Base-by-base conservation (phyloP, 2,329 filamentous ascomycete species). In the Dactylonectria macrodidyma region DNA sequence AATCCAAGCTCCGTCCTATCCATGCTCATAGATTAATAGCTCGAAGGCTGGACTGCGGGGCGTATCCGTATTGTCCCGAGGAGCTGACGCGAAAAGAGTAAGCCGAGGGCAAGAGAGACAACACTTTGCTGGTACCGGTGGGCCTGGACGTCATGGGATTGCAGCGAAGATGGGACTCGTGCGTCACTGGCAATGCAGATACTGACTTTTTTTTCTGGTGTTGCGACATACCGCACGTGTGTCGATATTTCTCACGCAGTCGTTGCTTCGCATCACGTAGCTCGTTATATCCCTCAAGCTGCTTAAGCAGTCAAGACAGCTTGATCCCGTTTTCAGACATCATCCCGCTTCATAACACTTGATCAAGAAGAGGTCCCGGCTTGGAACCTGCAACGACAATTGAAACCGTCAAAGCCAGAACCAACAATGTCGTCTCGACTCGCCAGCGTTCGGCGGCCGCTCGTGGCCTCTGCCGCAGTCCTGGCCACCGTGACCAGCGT, bases 371-470 rank as follows among this genome's bases (percentile, higher is more conserved):
- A n/a, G 7, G 19, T 19, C 19, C 19, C 41, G 8, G 7, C 56
- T 24, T 47, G 16, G 24, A 33, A 19, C 3, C 26, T 52, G 10
- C 3, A 44, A 2, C 46, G 1, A 59, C 44, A 12, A 14, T 9
- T 59, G 24, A 26, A 12, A 36, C 16, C 14, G 41, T 9, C 3
- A 24, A 46, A 22, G 46, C 26, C 26, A 30, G 26, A 55, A 44
- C 52, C 66, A 59, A 70, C 51, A 59, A 83, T 83, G 81, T 76
- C 79, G 52, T 75, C 78, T 69, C 76, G 79, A 67, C 76, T 83
- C 68, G 69, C 76, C 47, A 75, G 75, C 47, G 74, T 82, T 59
- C 77, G 79, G 72, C 78, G 78, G 51, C 81, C 81, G 41, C 71
- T 81, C 54, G 73, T 78, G 56, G 78, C 76, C 58, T 75, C 77